These are phyloP conservation scores for Penicillium ucsense DNA, from an alignment of 495 filamentous ascomycete species.

Conservation along the genomic window DNA sequence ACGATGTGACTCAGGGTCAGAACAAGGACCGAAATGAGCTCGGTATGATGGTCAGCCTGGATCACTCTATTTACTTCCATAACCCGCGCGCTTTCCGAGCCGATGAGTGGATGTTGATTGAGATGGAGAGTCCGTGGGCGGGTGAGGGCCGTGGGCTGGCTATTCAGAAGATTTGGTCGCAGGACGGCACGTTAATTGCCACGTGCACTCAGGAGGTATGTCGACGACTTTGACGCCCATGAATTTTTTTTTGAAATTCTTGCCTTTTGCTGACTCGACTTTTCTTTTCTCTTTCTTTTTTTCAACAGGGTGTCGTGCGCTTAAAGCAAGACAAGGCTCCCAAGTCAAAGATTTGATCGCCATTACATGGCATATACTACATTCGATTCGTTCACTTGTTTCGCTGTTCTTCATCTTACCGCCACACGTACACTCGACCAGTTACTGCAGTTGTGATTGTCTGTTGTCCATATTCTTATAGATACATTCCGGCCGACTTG, in stretches of 20 bases:
- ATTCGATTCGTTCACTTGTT: too few relatives aligned
- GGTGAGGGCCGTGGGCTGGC: conserved; percentile 84
- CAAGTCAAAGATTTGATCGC: conserved; percentile 28
- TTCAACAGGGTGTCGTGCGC: conserved; percentile 32
- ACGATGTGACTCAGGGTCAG: conserved; percentile 12
- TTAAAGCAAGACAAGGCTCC: conserved; percentile 36
- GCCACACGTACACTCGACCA: too few relatives aligned
- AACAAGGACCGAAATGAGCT: conserved; percentile 36
- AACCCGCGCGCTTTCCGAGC: conserved; percentile 66
- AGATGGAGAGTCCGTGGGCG: conserved; percentile 91
- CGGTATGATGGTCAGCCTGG: conserved; percentile 94
- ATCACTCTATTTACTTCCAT: conserved; percentile 95
- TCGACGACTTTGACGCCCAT: not conserved
- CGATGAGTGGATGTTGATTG: conserved; percentile 89
- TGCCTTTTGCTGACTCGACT: not conserved
- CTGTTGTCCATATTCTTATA: not conserved
- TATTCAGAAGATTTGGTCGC: conserved; percentile 76
- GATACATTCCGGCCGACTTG: conserved; percentile 6
- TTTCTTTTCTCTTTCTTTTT: not conserved
- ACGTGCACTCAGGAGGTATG: conserved; percentile 40
- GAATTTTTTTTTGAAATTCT: not conserved
- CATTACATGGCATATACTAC: conserved; percentile 3
- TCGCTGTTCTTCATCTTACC: too few relatives aligned
- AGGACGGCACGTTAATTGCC: conserved; percentile 74
- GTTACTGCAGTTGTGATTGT: too few relatives aligned